Evolutionary conservation across 73 alveolate species (phyloP), one percentile per base, ranked within the genome.

Genomic region (Paramecium pentaurelia): DNA sequence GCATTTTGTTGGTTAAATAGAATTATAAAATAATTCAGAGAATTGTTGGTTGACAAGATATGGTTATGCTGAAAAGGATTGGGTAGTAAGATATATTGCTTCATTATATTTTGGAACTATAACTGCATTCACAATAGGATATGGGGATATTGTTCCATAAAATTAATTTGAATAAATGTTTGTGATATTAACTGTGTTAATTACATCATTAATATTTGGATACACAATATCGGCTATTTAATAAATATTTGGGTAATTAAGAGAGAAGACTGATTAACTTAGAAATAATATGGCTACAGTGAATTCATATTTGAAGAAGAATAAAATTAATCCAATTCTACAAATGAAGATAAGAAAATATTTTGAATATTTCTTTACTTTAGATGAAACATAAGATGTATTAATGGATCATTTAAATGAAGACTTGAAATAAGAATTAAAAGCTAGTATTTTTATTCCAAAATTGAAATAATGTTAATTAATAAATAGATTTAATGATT

Each of bases 81-180:
- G 93, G 93, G 22, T 87, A 1, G 49, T 22, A 47, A 36, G 93
- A 22, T 87, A 87, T 25, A 16, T 60, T 1, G 83, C 87, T n/a
- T 87, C 93, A 60, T 42, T 87, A 27, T 87, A 87, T 87, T 87
- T 87, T 64, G 83, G 88, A 16, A 87, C 86, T 0, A 64, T 87
- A 25, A 60, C 93, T 60, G 86, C 86, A 40, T 64, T 87, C 25
- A 87, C 93, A 36, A 87, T 87, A 36, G 93, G 93, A 10, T 87
- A 87, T 40, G 93, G 93, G 0, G 93, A 87, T 42, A 64, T 87
- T n/a, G 88, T 87, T 25, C 93, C 93, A 1, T 18, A 64, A 7
- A 60, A 59, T 40, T 28, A 40, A 2, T 60, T 64, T 87, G 93
- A 87, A 87, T 64, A 87, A 87, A 38, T 54, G 27, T 87, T 49